phyloP scores from a whole-genome alignment of 202 grass and related monocot genomes.

The Setaria italica region DNA sequence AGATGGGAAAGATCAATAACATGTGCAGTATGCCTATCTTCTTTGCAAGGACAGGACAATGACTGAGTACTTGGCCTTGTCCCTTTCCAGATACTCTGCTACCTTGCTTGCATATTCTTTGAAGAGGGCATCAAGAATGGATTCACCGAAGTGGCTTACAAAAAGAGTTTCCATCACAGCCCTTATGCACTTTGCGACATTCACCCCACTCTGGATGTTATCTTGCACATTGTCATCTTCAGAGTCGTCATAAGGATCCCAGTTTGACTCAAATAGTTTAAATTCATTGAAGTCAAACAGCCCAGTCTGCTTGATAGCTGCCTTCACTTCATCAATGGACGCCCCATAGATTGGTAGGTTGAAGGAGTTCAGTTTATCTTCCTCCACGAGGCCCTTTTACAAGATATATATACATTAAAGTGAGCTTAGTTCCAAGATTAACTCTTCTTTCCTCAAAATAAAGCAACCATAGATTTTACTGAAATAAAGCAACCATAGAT shows the following conservation, averaged over 20 bases:
- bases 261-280: conserved; percentile 11
- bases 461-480: neutral
- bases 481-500: neutral
- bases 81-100: conserved; percentile 13
- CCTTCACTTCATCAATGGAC: conserved; percentile 33
- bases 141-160: conserved; percentile 47
- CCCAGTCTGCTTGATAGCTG: neutral
- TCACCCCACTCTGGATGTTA: neutral
- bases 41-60: conserved; percentile 38
- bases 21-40: neutral
- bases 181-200: conserved; percentile 28
- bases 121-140: conserved; percentile 49
- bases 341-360: conserved; percentile 30
- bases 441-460: neutral
- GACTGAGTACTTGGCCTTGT: conserved; percentile 29
- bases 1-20: neutral
- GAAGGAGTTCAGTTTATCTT: conserved; percentile 32
- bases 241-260: conserved; percentile 28
- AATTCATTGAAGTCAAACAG: conserved; percentile 12
- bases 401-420: neutral
- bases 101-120: conserved; percentile 20
- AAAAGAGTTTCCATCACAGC: conserved; percentile 50
- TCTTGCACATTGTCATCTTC: neutral
- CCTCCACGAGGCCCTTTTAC: neutral
- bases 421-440: neutral